A percentile compares a stretch with the other conserved stretches of the same genome.
phyloP scores from a whole-genome alignment of 2,329 filamentous ascomycete species.

The Colletotrichum graminicola region DNA sequence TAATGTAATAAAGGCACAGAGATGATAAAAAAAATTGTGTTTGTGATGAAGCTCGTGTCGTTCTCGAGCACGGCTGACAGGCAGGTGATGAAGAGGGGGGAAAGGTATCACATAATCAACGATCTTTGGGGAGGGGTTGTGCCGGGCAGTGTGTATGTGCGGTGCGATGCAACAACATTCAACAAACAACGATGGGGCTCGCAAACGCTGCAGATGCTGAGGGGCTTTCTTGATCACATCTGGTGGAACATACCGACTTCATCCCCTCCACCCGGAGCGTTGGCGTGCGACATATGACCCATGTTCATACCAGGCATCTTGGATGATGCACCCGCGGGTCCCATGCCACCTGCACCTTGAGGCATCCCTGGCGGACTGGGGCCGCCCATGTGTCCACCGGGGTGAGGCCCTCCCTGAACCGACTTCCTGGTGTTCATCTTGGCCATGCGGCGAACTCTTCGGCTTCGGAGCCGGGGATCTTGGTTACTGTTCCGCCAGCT shows the following conservation, averaged over 20 bases:
- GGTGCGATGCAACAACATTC: conserved; percentile 44
- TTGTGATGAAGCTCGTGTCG: conserved; percentile 40
- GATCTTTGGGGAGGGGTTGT: conserved; percentile 38
- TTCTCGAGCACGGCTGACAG: conserved; percentile 40
- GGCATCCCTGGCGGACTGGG: conserved; percentile 75
- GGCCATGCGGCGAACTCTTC: conserved; percentile 92
- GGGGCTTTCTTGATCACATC: conserved; percentile 73
- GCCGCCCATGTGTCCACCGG: conserved; percentile 74
- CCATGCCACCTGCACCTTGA: conserved; percentile 72
- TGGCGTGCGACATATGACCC: conserved; percentile 79
- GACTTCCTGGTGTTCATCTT: conserved; percentile 93
- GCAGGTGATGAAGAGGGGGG: conserved; percentile 34
- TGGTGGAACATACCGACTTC: conserved; percentile 99
- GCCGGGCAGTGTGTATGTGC: conserved; percentile 43
- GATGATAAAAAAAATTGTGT: conserved; percentile 39
- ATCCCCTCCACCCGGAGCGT: conserved; percentile 75
- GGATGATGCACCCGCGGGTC: conserved; percentile 63
- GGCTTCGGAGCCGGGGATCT: conserved; percentile 89
- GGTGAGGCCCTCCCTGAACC: conserved; percentile 69
- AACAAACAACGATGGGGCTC: conserved; percentile 41
- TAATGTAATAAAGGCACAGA: conserved; percentile 40
- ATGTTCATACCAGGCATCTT: conserved; percentile 78
- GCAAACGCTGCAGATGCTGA: conserved; percentile 55
- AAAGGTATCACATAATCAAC: conserved; percentile 52
- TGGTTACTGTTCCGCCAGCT: conserved; percentile 99